Percentiles rank a stretch among this genome's conserved stretches.
Evolutionary conservation across 257 asterid species (phyloP).

Genomic region (Solanum clarkiae): DNA sequence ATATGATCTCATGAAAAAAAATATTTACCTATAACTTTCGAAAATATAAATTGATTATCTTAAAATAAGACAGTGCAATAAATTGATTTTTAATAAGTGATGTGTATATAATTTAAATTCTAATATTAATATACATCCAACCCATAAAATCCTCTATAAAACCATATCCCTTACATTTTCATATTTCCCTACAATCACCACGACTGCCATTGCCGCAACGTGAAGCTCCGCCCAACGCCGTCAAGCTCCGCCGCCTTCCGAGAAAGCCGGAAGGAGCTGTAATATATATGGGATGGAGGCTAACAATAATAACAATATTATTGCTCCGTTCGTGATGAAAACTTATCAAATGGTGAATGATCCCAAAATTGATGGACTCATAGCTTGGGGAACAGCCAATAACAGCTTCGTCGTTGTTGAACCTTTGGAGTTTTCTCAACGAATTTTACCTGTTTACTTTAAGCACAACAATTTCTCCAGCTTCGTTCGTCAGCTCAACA

Average conservation of each 20-base stretch:
- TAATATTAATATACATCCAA: neutral
- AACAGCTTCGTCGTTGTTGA: slow-evolving; percentile 62
- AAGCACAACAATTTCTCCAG: slow-evolving; percentile 93
- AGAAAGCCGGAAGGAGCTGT: neutral
- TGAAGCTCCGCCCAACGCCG: neutral
- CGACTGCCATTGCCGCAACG: neutral
- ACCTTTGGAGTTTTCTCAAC: slow-evolving; percentile 57
- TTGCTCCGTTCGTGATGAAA: slow-evolving; percentile 71
- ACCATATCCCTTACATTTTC: slow-evolving; percentile 5
- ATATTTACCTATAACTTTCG: neutral
- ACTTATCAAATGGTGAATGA: slow-evolving; percentile 84
- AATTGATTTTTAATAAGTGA: neutral
- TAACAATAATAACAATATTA: neutral
- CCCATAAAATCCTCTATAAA: neutral
- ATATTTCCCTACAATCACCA: neutral
- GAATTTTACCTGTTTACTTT: slow-evolving; percentile 59
- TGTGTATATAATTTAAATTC: neutral
- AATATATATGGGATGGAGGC: slow-evolving; percentile 26
- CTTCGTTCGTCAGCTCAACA: slow-evolving; percentile 87
- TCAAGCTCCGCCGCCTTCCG: neutral
- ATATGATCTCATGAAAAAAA: neutral
- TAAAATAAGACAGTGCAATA: neutral
- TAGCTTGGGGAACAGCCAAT: slow-evolving; percentile 51
- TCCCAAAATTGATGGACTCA: slow-evolving; percentile 36
- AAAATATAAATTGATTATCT: neutral